These are phyloP conservation scores for Musa beccarii DNA, from an alignment of 176 grass and related monocot species.

Conservation along the genomic window DNA sequence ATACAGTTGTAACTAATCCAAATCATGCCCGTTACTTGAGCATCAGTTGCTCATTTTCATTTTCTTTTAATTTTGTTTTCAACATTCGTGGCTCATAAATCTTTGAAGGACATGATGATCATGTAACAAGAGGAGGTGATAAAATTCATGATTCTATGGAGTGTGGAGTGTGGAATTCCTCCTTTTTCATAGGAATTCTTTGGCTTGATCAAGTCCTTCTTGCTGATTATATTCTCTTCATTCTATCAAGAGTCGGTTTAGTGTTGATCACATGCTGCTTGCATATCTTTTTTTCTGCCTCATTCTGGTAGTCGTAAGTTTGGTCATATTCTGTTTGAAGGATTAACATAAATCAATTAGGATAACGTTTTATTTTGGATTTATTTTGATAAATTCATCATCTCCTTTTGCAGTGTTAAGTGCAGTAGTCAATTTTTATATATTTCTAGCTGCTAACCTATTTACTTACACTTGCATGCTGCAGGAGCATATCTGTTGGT, in stretches of 20 bases:
- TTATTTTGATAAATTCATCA: neutral
- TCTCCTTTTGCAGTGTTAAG: neutral
- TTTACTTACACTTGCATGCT: constrained; percentile 5
- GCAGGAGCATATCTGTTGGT: constrained; percentile 78
- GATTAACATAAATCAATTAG: no score
- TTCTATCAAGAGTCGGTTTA: neutral
- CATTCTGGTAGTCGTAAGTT: neutral
- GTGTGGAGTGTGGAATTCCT: no score
- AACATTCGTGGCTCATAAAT: no score
- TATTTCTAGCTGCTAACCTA: neutral
- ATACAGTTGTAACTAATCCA: no score
- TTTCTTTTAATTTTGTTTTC: no score
- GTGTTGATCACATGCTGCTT: neutral
- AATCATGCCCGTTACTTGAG: no score
- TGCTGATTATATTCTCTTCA: neutral
- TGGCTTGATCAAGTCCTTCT: neutral
- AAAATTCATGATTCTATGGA: no score
- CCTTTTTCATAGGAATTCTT: no score
- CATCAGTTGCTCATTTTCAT: no score
- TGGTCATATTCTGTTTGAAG: neutral
- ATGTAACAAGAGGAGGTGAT: no score
- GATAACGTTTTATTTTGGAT: neutral
- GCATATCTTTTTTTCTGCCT: neutral
- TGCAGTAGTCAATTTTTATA: neutral
- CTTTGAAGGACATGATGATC: no score